These are phyloP conservation scores for Whalleya microplaca DNA, from an alignment of 2,329 filamentous ascomycete species.

Conservation along the genomic window DNA sequence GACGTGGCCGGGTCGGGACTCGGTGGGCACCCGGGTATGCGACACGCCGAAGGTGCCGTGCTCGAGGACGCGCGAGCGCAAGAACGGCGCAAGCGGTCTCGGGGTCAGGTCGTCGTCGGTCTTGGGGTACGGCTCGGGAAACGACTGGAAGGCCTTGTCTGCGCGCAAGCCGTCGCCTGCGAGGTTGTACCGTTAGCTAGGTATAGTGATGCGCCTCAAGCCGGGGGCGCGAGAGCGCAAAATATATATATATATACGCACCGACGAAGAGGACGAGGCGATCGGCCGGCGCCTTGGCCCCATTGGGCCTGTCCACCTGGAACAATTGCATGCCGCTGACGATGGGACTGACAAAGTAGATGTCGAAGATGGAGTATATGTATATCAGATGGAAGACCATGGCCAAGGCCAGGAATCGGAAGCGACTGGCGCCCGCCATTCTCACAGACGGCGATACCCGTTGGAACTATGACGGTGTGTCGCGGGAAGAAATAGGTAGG, in stretches of 20 bases:
- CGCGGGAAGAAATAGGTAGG: slow-evolving; percentile 13
- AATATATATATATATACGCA: too few relatives aligned
- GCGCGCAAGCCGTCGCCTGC: slow-evolving; percentile 88
- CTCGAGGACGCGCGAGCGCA: slow-evolving; percentile 84
- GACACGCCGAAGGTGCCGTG: slow-evolving; percentile 97
- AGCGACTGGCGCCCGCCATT: slow-evolving; percentile 66
- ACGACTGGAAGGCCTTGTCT: slow-evolving; percentile 95
- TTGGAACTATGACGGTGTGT: slow-evolving; percentile 13
- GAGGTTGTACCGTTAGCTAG: slow-evolving; percentile 15
- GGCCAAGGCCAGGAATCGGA: slow-evolving; percentile 85
- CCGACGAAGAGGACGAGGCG: slow-evolving; percentile 93
- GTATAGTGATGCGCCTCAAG: background rate
- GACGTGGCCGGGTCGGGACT: slow-evolving; percentile 94
- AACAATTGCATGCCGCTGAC: slow-evolving; percentile 93
- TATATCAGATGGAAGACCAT: slow-evolving; percentile 93
- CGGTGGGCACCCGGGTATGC: slow-evolving; percentile 94
- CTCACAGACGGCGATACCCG: slow-evolving; percentile 10
- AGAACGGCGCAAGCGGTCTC: slow-evolving; percentile 84
- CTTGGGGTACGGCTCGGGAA: slow-evolving; percentile 81
- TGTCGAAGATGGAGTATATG: slow-evolving; percentile 94
- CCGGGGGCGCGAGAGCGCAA: slow-evolving; percentile 8
- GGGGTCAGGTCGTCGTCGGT: slow-evolving; percentile 68
- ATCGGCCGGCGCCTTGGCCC: slow-evolving; percentile 76
- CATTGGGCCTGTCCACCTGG: slow-evolving; percentile 63
- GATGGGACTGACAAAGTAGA: slow-evolving; percentile 97